Percentiles rank a stretch among this genome's conserved stretches.
Evolutionary conservation across 2,329 filamentous ascomycete genomes (phyloP).

Genomic region (Byssothecium circinans): DNA sequence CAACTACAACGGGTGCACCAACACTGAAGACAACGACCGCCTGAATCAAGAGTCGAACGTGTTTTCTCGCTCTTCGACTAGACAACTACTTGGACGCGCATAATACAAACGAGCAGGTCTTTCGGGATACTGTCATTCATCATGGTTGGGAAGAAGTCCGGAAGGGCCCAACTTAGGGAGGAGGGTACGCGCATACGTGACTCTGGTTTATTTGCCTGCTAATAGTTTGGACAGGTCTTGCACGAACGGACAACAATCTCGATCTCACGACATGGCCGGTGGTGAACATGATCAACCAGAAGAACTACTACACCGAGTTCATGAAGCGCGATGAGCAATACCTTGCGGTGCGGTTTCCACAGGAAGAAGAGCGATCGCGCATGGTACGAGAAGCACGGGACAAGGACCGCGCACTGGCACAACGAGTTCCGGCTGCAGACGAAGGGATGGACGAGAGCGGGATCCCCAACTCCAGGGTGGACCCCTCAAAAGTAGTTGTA

Average conservation of each 20-base stretch:
- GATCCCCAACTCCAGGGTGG: slow-evolving; percentile 47
- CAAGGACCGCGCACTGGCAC: slow-evolving; percentile 79
- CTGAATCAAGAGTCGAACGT: neutral
- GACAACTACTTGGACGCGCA: neutral
- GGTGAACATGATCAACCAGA: slow-evolving; percentile 93
- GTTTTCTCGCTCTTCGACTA: neutral
- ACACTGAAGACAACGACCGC: neutral
- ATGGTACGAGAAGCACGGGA: slow-evolving; percentile 87
- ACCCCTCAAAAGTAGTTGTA: slow-evolving; percentile 88
- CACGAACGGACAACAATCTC: slow-evolving; percentile 98
- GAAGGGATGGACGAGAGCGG: slow-evolving; percentile 35
- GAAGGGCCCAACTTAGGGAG: slow-evolving; percentile 62
- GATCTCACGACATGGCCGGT: slow-evolving; percentile 93
- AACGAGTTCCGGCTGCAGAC: slow-evolving; percentile 59
- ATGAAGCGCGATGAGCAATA: slow-evolving; percentile 98
- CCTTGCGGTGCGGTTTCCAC: slow-evolving; percentile 82
- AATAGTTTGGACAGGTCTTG: slow-evolving; percentile 66
- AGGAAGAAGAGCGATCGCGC: slow-evolving; percentile 80
- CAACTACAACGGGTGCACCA: neutral
- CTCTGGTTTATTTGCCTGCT: slow-evolving; percentile 6
- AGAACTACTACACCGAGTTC: slow-evolving; percentile 95
- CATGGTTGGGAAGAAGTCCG: slow-evolving; percentile 69
- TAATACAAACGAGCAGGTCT: too few relatives aligned
- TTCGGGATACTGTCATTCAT: too few relatives aligned
- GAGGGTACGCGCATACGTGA: slow-evolving; percentile 49